Evolutionary conservation across 2,329 filamentous ascomycete species (phyloP).

Genomic region (Fusarium lyarnte): DNA sequence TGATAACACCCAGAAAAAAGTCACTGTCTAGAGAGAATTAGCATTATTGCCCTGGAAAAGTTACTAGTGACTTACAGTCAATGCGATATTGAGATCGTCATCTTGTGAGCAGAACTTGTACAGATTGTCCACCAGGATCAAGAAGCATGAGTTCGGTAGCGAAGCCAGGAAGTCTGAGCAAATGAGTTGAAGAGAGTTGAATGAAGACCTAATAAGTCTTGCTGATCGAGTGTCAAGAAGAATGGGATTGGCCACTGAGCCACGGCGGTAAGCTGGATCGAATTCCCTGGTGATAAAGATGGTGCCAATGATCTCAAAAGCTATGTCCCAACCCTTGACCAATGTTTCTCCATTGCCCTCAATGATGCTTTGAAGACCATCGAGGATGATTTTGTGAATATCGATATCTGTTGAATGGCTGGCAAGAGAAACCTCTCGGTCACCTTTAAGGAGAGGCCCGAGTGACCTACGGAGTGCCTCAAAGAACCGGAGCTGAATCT

Average conservation of each 20-base stretch:
- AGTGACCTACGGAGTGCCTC: constrained; percentile 72
- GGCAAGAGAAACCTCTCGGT: constrained; percentile 64
- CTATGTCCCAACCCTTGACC: constrained; percentile 82
- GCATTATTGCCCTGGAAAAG: background rate
- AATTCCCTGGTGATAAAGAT: constrained; percentile 69
- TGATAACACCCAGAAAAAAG: constrained; percentile 95
- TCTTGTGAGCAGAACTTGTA: constrained; percentile 89
- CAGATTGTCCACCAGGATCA: constrained; percentile 84
- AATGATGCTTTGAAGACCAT: constrained; percentile 82
- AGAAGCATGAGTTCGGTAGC: constrained; percentile 75
- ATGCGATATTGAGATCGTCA: constrained; percentile 92
- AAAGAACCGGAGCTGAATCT: constrained; percentile 78
- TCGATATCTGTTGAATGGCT: constrained; percentile 75
- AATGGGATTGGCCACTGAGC: constrained; percentile 44
- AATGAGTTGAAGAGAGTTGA: constrained; percentile 88
- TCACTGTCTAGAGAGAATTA: constrained; percentile 72
- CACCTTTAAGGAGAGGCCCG: constrained; percentile 60
- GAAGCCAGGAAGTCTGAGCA: constrained; percentile 92
- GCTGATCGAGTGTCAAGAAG: constrained; percentile 68
- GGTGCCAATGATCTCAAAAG: constrained; percentile 85
- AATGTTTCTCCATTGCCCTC: constrained; percentile 90
- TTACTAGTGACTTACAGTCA: constrained; percentile 70
- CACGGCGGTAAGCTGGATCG: constrained; percentile 47
- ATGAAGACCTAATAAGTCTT: constrained; percentile 84
- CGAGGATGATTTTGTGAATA: constrained; percentile 81